Percentiles rank a stretch among this genome's conserved stretches.
Conservation (phyloP, 1,284 basidiomycete genomes). For the Apiotrichum porosum region DNA sequence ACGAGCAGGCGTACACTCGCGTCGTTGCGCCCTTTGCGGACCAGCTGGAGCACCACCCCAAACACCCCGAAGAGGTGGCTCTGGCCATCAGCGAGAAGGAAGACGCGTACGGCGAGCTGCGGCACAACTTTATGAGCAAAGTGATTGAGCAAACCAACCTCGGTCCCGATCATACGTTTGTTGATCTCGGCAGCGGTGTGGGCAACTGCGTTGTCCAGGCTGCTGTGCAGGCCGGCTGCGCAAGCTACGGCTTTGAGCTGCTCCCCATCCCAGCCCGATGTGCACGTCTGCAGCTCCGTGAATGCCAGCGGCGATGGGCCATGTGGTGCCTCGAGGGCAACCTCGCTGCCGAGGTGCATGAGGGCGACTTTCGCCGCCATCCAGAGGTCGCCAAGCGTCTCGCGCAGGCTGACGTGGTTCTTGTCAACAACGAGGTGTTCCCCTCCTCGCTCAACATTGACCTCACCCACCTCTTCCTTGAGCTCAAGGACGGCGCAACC, state of each 20-base stretch:
- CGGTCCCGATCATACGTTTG: slow-evolving; percentile 40
- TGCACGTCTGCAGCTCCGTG: slow-evolving; percentile 51
- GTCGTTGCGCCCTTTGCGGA: slow-evolving; percentile 52
- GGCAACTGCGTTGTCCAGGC: slow-evolving; percentile 56
- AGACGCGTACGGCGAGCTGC: slow-evolving; percentile 46
- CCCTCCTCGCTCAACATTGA: slow-evolving; percentile 53
- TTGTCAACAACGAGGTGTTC: slow-evolving; percentile 57
- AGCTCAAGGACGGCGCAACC: slow-evolving; percentile 53
- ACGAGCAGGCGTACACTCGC: slow-evolving; percentile 55
- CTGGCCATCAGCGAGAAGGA: slow-evolving; percentile 41
- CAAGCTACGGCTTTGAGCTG: slow-evolving; percentile 53
- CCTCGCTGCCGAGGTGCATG: slow-evolving; percentile 48
- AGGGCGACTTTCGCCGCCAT: slow-evolving; percentile 53
- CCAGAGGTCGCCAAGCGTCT: slow-evolving; percentile 41
- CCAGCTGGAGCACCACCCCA: slow-evolving; percentile 48
- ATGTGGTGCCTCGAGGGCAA: slow-evolving; percentile 53
- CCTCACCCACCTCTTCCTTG: slow-evolving; percentile 55
- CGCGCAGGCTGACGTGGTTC: slow-evolving; percentile 53
- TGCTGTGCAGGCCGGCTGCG: slow-evolving; percentile 53
- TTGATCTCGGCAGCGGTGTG: slow-evolving; percentile 57
- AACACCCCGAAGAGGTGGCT: slow-evolving; percentile 42
- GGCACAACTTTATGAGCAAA: slow-evolving; percentile 45
- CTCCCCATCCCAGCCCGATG: slow-evolving; percentile 52
- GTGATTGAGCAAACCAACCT: slow-evolving; percentile 43
- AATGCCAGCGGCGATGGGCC: slow-evolving; percentile 51